Evolutionary conservation across 805 yeast genomes (phyloP), one percentile per base, ranked within the genome.

Genomic region (Cyberlindnera misumaiensis): DNA sequence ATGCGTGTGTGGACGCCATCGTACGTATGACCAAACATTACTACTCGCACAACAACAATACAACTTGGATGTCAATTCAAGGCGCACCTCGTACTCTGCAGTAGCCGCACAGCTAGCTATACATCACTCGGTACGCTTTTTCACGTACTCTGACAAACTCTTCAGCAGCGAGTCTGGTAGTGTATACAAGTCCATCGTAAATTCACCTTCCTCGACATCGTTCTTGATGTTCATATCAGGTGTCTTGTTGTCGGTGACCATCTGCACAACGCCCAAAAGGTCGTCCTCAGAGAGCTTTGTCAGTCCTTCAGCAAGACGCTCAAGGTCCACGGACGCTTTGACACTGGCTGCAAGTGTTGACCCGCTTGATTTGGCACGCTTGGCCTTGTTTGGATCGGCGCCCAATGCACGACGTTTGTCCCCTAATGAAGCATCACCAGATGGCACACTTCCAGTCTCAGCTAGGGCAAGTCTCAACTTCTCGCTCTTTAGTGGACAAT

Each of bases 131-230:
- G 62, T 60, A 51, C 85, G 80, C 63, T 82, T 85, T 63, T 80
- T 80, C 30, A 90, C 95, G 59, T 83, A 89, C 48, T 90, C 97
- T 94, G 94, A 88, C 62, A 90, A 72, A 70, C 94, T 84, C 67
- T 85, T 87, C 58, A 93, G 73, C 58, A 93, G 68, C 30, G 83
- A 77, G 58, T 90, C 97, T 15, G 97, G 97, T 49, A 90, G 69
- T 20, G 97, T 89, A 62, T 78, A 89, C 51, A 90, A 73, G 64
- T 90, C 98, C 85, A 90, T 86, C 39, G 95, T 87, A 61, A 93
- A 90, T 67, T 93, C 97, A 38, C 98, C 98, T 53, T 86, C 90
- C 45, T 90, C 97, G 36, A 86, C 88, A 55, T 90, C 95, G 60
- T 93, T 90, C 59, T 89, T 89, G 52, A 90, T 83, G 63, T 83